These are phyloP conservation scores for Jamesozyma gamospora DNA, from an alignment of 805 yeast genomes.

Conservation along the genomic window DNA sequence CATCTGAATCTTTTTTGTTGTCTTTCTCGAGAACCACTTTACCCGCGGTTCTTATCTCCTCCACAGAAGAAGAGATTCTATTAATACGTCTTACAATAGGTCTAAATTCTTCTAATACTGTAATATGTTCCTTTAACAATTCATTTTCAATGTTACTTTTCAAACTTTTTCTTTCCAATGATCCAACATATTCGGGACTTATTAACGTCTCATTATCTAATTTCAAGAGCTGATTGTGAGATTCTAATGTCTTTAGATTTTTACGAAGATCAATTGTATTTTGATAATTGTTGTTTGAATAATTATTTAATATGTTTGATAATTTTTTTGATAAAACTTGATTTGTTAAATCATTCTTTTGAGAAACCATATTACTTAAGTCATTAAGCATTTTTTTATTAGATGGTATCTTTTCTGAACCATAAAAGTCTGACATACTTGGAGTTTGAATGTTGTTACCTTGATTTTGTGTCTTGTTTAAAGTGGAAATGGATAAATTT, in stretches of 20 bases:
- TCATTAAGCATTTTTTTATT: background rate
- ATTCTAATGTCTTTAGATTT: conserved; percentile 28
- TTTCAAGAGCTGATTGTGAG: conserved; percentile 18
- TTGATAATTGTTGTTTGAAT: conserved; percentile 18
- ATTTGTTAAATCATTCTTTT: conserved; percentile 14
- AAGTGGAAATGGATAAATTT: conserved; percentile 2
- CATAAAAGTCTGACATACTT: background rate
- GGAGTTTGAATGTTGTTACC: background rate
- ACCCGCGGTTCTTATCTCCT: conserved; percentile 14
- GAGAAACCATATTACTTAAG: background rate
- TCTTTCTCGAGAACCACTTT: conserved; percentile 1
- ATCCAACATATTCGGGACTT: conserved; percentile 40
- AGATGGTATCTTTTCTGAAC: background rate
- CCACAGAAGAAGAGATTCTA: conserved; percentile 21
- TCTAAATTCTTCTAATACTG: conserved; percentile 36
- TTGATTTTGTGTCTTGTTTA: background rate
- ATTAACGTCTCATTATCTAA: conserved; percentile 35
- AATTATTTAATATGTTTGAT: conserved; percentile 28
- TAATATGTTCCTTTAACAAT: conserved; percentile 45
- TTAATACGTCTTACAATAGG: conserved; percentile 37
- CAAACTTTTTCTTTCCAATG: conserved; percentile 49
- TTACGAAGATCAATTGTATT: conserved; percentile 28
- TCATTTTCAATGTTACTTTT: conserved; percentile 54
- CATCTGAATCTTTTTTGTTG: conserved; percentile 16
- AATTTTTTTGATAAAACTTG: conserved; percentile 27